Percentiles rank a stretch among this genome's conserved stretches.
Conservation (phyloP, 139 green algal species). For the Chlorella sorokiniana region DNA sequence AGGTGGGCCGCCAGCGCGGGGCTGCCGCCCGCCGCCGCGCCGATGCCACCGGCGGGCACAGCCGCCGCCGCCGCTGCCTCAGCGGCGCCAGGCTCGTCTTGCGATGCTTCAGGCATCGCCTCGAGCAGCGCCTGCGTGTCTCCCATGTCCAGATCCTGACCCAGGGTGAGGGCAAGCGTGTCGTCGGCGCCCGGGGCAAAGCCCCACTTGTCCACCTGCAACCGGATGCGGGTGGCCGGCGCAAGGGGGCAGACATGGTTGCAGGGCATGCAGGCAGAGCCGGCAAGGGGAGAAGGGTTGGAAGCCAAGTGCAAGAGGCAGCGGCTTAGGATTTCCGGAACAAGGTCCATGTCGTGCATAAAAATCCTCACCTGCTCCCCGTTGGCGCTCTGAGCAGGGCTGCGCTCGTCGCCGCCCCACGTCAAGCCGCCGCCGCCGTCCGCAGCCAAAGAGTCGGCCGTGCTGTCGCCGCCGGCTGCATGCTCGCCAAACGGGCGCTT, state of each 20-base stretch:
- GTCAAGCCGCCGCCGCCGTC: not conserved
- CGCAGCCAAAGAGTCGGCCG: not conserved
- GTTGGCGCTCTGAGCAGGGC: not conserved
- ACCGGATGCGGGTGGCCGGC: too few species aligned
- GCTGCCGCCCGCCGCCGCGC: not conserved
- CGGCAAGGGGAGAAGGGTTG: too few species aligned
- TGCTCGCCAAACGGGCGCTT: constrained; percentile 6
- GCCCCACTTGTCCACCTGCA: constrained; percentile 37
- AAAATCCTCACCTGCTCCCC: not conserved
- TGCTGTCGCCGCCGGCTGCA: constrained; percentile 4
- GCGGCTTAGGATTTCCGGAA: too few species aligned
- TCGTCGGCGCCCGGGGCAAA: constrained; percentile 36
- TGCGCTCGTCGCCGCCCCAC: not conserved
- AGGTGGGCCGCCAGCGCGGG: not conserved
- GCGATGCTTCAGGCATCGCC: not conserved
- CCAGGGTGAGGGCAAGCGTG: constrained; percentile 32
- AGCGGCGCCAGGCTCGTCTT: not conserved
- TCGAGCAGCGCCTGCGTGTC: constrained; percentile 15
- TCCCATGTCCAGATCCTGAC: too few species aligned
- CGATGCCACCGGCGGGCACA: not conserved
- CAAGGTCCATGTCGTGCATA: too few species aligned
- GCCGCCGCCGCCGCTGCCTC: not conserved
- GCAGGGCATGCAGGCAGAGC: not conserved
- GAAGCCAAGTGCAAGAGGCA: too few species aligned
- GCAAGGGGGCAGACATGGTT: not conserved